Conservation (phyloP, 495 filamentous ascomycete species). For the Ramalina peruviana region DNA sequence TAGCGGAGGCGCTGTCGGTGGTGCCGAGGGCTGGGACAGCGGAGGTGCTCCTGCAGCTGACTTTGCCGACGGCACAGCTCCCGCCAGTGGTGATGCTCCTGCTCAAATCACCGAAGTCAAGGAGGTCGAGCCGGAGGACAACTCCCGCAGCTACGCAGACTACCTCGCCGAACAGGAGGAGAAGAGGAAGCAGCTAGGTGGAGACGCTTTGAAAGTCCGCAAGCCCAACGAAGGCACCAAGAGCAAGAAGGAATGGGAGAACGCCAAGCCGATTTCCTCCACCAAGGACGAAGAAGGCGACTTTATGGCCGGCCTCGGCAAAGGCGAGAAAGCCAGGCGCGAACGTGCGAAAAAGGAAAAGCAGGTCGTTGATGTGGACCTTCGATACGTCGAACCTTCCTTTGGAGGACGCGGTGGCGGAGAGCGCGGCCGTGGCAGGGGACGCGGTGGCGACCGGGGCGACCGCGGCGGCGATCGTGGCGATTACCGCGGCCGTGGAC, state of each 20-base stretch:
- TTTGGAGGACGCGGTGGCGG: conserved; percentile 32
- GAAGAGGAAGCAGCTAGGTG: conserved; percentile 62
- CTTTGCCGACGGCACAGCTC: conserved; percentile 30
- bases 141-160: conserved; percentile 72
- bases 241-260: conserved; percentile 80
- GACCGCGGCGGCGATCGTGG: conserved; percentile 28
- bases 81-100: conserved; percentile 14
- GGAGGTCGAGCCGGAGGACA: conserved; percentile 64
- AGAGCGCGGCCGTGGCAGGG: conserved; percentile 36
- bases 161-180: conserved; percentile 80
- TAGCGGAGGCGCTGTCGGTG: conserved; percentile 23
- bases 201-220: conserved; percentile 47
- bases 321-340: conserved; percentile 68
- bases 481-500: conserved; percentile 30
- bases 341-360: conserved; percentile 88
- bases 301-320: conserved; percentile 31
- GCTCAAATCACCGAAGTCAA: conserved; percentile 4
- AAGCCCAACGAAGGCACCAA: conserved; percentile 82
- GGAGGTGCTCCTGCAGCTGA: conserved; percentile 18
- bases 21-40: conserved; percentile 23
- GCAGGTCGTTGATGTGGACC: conserved; percentile 74
- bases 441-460: conserved; percentile 29
- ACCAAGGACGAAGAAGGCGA: conserved; percentile 65
- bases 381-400: conserved; percentile 54
- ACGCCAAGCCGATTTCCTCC: conserved; percentile 62